Percentiles rank a stretch among this genome's conserved stretches.
These are phyloP conservation scores for Neckera pumila DNA, from an alignment of 225 moss, liverwort and hornwort genomes.

Conservation along the genomic window DNA sequence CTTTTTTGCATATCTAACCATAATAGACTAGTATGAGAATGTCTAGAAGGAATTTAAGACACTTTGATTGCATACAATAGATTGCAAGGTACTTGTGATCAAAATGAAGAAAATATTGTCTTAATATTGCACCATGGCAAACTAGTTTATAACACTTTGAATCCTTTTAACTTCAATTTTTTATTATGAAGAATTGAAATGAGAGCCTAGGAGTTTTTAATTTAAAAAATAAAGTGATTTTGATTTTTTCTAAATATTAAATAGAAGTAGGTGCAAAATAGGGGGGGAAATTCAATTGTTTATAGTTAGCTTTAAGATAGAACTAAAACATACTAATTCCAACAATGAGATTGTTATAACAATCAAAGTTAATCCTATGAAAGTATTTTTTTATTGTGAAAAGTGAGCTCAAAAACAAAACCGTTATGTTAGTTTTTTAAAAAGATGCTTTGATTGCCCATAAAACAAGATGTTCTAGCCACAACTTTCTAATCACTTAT, in stretches of 20 bases:
- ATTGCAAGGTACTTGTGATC: background rate
- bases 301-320: background rate
- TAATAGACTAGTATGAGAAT: background rate
- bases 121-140: background rate
- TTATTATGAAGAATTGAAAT: background rate
- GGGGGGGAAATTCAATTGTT: background rate
- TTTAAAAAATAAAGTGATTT: background rate
- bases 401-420: background rate
- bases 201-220: background rate
- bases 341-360: background rate
- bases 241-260: background rate
- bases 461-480: background rate
- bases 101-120: background rate
- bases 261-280: background rate
- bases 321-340: background rate
- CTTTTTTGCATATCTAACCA: background rate
- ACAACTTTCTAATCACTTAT: background rate
- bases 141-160: background rate
- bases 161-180: background rate
- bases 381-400: background rate
- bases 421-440: background rate
- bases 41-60: background rate
- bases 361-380: too few relatives aligned
- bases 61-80: background rate
- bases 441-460: rapidly evolving